A percentile compares a stretch with the other conserved stretches of the same genome.
phyloP scores from a whole-genome alignment of 1,284 basidiomycete genomes.

The Lentinus polychrous region DNA sequence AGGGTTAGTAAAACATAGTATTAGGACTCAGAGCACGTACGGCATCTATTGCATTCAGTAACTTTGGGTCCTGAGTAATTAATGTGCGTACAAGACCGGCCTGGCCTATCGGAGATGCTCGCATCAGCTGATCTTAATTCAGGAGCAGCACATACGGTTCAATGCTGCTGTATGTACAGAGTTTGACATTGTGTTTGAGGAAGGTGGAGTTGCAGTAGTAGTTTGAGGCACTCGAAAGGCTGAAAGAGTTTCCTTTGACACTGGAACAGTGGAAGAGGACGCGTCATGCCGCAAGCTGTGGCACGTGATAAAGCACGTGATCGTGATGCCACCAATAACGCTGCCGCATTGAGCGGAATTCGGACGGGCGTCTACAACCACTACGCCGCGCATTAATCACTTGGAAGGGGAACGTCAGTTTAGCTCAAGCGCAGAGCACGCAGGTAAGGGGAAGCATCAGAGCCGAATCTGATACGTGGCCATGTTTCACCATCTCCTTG shows the following conservation, averaged over 20 bases:
- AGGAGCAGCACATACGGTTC: conserved; percentile 39
- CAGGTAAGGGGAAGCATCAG: not conserved
- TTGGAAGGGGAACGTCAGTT: conserved; percentile 5
- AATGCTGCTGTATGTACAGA: conserved; percentile 59
- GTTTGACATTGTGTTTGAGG: conserved; percentile 11
- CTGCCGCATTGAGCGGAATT: not conserved
- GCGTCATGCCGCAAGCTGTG: not conserved
- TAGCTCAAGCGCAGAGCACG: conserved; percentile 9
- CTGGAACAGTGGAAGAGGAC: not conserved
- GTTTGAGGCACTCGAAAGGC: not conserved
- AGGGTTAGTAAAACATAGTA: not conserved
- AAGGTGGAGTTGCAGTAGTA: not conserved
- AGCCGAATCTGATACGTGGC: not conserved
- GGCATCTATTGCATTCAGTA: conserved; percentile 63
- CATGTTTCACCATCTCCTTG: not conserved
- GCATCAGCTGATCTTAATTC: conserved; percentile 1
- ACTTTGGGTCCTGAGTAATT: conserved; percentile 58
- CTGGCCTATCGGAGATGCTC: conserved; percentile 48
- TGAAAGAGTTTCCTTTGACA: not conserved
- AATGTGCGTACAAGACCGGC: conserved; percentile 67
- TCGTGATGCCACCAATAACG: not conserved
- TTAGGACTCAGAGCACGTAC: conserved; percentile 33
- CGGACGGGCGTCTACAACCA: not conserved
- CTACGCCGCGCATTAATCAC: not conserved
- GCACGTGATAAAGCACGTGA: not conserved